Evolutionary conservation across 495 filamentous ascomycete species (phyloP).

Genomic region (Evernia prunastri): DNA sequence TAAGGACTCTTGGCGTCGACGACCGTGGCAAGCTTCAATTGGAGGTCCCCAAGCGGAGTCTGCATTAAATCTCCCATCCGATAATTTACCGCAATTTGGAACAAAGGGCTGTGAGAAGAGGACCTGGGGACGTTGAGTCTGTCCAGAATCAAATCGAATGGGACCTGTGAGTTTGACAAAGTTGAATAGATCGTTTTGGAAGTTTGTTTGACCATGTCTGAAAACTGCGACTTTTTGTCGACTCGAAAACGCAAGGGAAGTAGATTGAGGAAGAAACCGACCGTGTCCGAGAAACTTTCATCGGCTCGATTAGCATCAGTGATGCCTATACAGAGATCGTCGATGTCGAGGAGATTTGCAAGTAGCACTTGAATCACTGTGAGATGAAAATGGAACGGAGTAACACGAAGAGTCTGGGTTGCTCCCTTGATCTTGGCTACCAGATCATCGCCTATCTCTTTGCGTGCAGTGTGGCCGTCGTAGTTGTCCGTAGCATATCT

Average conservation of each 20-base stretch:
- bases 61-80: conserved; percentile 22
- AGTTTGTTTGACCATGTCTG: conserved; percentile 9
- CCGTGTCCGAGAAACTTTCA: conserved; percentile 26
- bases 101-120: conserved; percentile 33
- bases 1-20: conserved; percentile 26
- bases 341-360: conserved; percentile 18
- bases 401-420: conserved; percentile 26
- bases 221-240: not conserved
- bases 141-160: conserved; percentile 41
- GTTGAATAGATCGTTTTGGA: conserved; percentile 25
- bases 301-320: conserved; percentile 38
- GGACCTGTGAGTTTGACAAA: conserved; percentile 33
- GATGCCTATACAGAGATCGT: conserved; percentile 42
- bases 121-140: conserved; percentile 33
- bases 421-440: conserved; percentile 22
- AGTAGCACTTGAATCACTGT: conserved; percentile 35
- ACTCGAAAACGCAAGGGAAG: conserved; percentile 37
- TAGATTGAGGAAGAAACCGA: conserved; percentile 44
- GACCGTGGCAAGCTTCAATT: conserved; percentile 23
- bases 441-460: not conserved
- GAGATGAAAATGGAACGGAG: conserved; percentile 42
- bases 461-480: not conserved
- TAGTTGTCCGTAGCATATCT: conserved; percentile 2
- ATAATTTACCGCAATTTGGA: conserved; percentile 39
- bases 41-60: conserved; percentile 24